Conservation (phyloP, 148 eudicot genomes). For the Camellia granthamiana region DNA sequence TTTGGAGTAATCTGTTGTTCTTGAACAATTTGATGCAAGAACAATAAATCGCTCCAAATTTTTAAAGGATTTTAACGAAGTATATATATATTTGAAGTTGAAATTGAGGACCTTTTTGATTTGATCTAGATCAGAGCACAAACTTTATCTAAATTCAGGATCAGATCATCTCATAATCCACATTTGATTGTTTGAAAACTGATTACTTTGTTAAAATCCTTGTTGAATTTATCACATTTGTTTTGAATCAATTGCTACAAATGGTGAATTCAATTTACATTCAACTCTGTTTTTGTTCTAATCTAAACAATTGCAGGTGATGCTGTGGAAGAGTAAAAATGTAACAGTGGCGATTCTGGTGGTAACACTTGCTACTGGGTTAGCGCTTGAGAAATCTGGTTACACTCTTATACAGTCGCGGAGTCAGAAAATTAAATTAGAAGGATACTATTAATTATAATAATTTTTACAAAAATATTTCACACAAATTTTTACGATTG, state of each 20-base stretch:
- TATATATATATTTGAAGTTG: background rate
- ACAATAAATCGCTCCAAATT: no score
- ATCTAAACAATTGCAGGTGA: conserved; percentile 67
- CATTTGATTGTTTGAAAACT: background rate
- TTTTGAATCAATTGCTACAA: background rate
- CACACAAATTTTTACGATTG: no score
- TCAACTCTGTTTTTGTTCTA: background rate
- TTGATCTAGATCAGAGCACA: background rate
- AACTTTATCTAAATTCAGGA: background rate
- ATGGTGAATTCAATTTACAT: background rate
- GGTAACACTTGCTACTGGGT: conserved; percentile 44
- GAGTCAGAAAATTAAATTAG: no score
- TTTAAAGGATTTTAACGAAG: no score
- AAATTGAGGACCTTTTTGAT: background rate
- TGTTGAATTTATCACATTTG: background rate
- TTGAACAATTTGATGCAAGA: no score
- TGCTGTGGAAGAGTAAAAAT: conserved; percentile 65
- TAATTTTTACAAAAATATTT: no score
- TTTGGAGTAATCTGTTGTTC: no score
- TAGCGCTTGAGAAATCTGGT: conserved; percentile 72
- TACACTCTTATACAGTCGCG: conserved; percentile 62
- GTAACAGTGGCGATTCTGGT: conserved; percentile 37
- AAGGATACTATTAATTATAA: no score
- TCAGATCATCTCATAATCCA: background rate
- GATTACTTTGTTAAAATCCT: background rate